Percentiles rank a stretch among this genome's conserved stretches.
Evolutionary conservation across 257 asterid genomes (phyloP).

Genomic region (Fraxinus pennsylvanica): DNA sequence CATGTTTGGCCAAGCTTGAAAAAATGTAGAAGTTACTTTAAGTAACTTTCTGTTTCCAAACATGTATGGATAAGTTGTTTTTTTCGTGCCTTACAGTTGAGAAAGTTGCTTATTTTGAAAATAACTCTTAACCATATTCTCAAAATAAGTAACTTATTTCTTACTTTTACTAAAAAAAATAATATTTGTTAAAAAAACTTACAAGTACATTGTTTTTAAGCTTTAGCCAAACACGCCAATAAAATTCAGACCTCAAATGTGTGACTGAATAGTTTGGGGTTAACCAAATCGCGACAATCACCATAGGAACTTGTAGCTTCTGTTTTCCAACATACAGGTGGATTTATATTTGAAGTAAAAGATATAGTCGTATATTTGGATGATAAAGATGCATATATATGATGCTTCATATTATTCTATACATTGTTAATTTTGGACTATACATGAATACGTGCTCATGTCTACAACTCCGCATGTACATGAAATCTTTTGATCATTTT

Average conservation of each 20-base stretch:
- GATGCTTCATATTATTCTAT: too few relatives aligned
- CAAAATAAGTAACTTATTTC: not conserved
- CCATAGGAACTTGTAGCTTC: not conserved
- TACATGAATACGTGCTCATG: not conserved
- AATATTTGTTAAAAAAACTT: not conserved
- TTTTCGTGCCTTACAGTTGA: too few relatives aligned
- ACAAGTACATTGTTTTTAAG: not conserved
- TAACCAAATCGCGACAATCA: too few relatives aligned
- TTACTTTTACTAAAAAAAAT: too few relatives aligned
- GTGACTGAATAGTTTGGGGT: too few relatives aligned
- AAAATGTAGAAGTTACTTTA: not conserved
- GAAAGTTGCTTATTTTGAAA: not conserved
- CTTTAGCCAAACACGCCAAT: not conserved
- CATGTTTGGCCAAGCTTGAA: not conserved
- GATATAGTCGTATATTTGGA: conserved; percentile 1
- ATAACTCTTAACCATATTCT: not conserved
- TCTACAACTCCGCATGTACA: not conserved
- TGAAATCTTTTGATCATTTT: not conserved
- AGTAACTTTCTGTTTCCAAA: too few relatives aligned
- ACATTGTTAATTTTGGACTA: not conserved
- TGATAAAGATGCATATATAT: too few relatives aligned
- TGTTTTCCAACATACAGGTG: not conserved
- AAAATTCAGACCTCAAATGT: too few relatives aligned
- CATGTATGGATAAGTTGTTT: too few relatives aligned
- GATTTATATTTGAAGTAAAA: not conserved